Percentiles rank a stretch among this genome's conserved stretches.
phyloP scores from a whole-genome alignment of 2,329 filamentous ascomycete species.

The Reticulascus tulasneorum region DNA sequence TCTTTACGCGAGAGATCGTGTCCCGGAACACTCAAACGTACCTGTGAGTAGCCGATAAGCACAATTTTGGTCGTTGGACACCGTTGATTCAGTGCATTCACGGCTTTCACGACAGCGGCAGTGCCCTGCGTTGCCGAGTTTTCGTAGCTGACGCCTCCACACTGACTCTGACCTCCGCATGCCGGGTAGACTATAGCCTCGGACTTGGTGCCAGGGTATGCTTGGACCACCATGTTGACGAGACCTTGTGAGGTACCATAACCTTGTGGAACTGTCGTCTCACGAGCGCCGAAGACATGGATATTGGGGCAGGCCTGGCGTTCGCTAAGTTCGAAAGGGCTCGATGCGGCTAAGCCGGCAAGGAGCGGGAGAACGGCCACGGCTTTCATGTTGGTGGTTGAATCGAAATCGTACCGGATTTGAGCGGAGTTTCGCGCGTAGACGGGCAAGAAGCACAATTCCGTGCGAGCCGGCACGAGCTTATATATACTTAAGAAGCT shows the following conservation, averaged over 20 bases:
- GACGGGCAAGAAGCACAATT: too few species aligned
- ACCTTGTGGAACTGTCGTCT: conserved; percentile 46
- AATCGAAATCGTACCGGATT: too few species aligned
- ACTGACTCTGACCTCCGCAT: conserved; percentile 56
- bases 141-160: conserved; percentile 57
- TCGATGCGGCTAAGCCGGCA: too few species aligned
- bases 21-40: too few species aligned
- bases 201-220: conserved; percentile 46
- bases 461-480: too few species aligned
- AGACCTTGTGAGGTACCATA: conserved; percentile 48
- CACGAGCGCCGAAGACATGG: conserved; percentile 43
- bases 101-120: conserved; percentile 52
- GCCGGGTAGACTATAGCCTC: conserved; percentile 58
- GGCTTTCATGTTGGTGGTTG: too few species aligned
- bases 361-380: too few species aligned
- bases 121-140: conserved; percentile 56
- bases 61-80: conserved; percentile 57
- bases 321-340: too few species aligned
- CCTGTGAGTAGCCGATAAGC: conserved; percentile 59
- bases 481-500: too few species aligned
- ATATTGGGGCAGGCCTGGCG: conserved; percentile 38
- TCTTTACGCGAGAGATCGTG: too few species aligned
- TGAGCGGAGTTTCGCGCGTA: too few species aligned
- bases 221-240: conserved; percentile 43
- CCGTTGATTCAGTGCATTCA: conserved; percentile 52